A percentile compares a stretch with the other conserved stretches of the same genome.
These are phyloP conservation scores for Puccinia novopanici DNA, from an alignment of 1,284 basidiomycete species.

Conservation along the genomic window DNA sequence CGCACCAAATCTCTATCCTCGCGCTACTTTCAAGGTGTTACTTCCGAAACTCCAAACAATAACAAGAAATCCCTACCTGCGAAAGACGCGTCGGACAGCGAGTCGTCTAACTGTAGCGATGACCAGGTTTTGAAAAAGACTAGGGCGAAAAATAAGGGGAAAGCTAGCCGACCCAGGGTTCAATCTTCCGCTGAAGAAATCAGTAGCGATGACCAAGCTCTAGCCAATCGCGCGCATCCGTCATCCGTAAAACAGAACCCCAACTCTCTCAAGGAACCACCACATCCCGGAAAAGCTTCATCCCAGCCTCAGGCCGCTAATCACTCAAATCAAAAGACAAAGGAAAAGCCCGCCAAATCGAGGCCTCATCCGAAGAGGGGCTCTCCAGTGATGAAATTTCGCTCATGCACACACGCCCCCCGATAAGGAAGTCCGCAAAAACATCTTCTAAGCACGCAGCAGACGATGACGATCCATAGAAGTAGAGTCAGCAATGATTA, in stretches of 20 bases:
- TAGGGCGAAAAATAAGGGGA: not conserved
- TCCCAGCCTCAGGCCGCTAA: not conserved
- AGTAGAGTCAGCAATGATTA: conserved; percentile 36
- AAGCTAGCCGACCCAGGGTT: not conserved
- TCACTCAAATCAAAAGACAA: conserved; percentile 10
- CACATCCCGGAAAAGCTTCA: not conserved
- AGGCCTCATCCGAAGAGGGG: conserved; percentile 12
- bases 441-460: not conserved
- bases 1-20: conserved; percentile 22
- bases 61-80: not conserved
- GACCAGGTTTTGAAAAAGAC: not conserved
- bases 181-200: too few relatives aligned
- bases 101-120: conserved; percentile 3
- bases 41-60: not conserved
- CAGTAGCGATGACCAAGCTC: not conserved
- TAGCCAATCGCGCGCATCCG: not conserved
- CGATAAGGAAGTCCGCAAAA: not conserved
- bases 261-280: too few relatives aligned
- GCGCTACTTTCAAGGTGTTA: conserved; percentile 10
- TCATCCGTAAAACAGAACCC: not conserved
- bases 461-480: not conserved
- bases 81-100: not conserved
- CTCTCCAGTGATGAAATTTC: conserved; percentile 7
- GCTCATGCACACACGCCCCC: not conserved
- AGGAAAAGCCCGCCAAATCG: conserved; percentile 21